Base-by-base conservation (phyloP, 768 basidiomycete species). In the Cyclocybe cylindracea region DNA sequence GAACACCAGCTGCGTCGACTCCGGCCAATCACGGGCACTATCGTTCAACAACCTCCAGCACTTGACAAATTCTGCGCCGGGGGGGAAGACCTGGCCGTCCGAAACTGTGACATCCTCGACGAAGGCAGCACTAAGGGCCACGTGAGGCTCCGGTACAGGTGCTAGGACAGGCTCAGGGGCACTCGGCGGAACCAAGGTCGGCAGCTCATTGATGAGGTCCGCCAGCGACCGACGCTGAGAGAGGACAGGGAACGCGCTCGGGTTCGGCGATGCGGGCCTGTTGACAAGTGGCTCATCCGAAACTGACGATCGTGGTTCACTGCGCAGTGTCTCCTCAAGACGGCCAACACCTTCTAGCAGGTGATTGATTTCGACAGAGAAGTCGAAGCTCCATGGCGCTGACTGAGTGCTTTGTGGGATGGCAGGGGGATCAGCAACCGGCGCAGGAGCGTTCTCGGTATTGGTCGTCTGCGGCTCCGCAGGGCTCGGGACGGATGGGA, bases 21-120 rank as follows among this genome's bases (percentile, higher is more conserved):
- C 75, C 1, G 88, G 88, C 91, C 90, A 94, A 14, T 83, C 76
- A 5, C 65, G 48, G 10, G 59, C 61, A 11, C 90, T 85, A 57
- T 78, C 78, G 60, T 94, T 94, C 31, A 75, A 55, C 74, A 93
- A 78, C 50, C 77, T 74, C 91, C 91, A 94, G 16, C 83, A 83
- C 69, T 93, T 94, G 49, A 91, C 80, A 60, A 94, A 94, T 64
- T 89, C 89, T 0, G 89, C 89, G 33, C 91, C 91, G 6, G 89
- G 84, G 31, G 89, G 89, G 63, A 93, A 87, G 18, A 75, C 68
- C 59, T 91, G 88, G 1, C 90, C 91, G 58, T 88, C 85, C 4
- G 80, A 73, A 44, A 90, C 85, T 33, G 88, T 91, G 37, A 84
- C 75, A 62, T 92, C 87, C 34, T 75, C 74, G 5, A 91, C 53